Percentiles rank a stretch among this genome's conserved stretches.
Evolutionary conservation across 306 rosid genomes (phyloP).

Genomic region (Cucurbita ficifolia): DNA sequence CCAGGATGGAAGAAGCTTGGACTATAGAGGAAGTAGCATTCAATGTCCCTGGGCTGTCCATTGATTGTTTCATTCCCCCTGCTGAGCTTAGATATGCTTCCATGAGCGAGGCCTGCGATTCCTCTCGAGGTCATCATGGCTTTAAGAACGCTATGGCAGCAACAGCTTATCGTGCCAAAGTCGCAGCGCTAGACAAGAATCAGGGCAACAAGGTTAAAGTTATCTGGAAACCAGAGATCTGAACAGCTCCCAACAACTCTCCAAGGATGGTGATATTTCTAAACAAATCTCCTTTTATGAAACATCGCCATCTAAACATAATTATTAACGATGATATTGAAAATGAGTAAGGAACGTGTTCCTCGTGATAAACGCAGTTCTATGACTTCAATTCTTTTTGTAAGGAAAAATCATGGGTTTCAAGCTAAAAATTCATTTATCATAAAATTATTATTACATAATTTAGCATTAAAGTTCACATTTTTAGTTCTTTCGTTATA

Average conservation of each 20-base stretch:
- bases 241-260: slow-evolving; percentile 14
- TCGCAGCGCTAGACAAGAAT: slow-evolving; percentile 46
- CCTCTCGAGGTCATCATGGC: slow-evolving; percentile 52
- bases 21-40: slow-evolving; percentile 95
- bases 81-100: slow-evolving; percentile 88
- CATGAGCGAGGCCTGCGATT: slow-evolving; percentile 65
- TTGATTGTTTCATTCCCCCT: slow-evolving; percentile 96
- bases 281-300: background rate
- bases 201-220: slow-evolving; percentile 34
- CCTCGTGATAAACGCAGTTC: background rate
- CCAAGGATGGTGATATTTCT: background rate
- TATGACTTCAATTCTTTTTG: background rate
- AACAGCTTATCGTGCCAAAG: slow-evolving; percentile 37
- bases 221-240: slow-evolving; percentile 63
- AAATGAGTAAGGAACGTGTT: background rate
- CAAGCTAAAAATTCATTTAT: no score
- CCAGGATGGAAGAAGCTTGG: slow-evolving; percentile 99
- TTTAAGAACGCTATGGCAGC: slow-evolving; percentile 29
- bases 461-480: no score
- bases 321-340: background rate
- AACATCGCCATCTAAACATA: background rate
- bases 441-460: no score
- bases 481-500: no score
- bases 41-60: slow-evolving; percentile 84
- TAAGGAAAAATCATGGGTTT: background rate